A percentile compares a stretch with the other conserved stretches of the same genome.
Evolutionary conservation across 129 eudicot genomes (phyloP).

Genomic region (Helianthus tuberosus): DNA sequence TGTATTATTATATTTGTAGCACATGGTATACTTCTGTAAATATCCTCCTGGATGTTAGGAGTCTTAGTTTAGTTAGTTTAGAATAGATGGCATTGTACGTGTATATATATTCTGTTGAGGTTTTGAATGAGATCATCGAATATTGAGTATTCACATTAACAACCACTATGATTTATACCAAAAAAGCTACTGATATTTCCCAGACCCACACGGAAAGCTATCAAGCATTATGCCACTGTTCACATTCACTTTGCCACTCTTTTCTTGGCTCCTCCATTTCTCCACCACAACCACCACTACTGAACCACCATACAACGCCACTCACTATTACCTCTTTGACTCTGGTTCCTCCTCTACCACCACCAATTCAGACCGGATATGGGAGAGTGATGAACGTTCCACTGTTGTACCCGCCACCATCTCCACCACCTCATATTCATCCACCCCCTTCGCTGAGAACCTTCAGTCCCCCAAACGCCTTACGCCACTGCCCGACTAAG

Average conservation of each 20-base stretch:
- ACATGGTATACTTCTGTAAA: too few relatives aligned
- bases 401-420: slow-evolving; percentile 25
- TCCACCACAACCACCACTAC: neutral
- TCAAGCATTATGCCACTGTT: slow-evolving; percentile 25
- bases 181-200: neutral
- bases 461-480: slow-evolving; percentile 26
- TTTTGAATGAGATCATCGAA: too few relatives aligned
- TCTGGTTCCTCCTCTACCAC: slow-evolving; percentile 33
- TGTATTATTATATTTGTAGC: too few relatives aligned
- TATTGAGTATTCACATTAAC: too few relatives aligned
- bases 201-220: neutral
- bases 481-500: slow-evolving; percentile 46
- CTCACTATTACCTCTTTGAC: slow-evolving; percentile 29
- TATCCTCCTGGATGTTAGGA: too few relatives aligned
- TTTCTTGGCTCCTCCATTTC: slow-evolving; percentile 11
- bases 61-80: too few relatives aligned
- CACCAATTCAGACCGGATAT: slow-evolving; percentile 14
- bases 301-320: slow-evolving; percentile 32
- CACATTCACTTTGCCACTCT: slow-evolving; percentile 14
- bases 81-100: too few relatives aligned
- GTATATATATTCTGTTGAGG: too few relatives aligned
- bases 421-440: slow-evolving; percentile 12
- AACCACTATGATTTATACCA: slow-evolving; percentile 2
- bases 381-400: slow-evolving; percentile 38
- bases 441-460: slow-evolving; percentile 6